These are phyloP conservation scores for Exophiala sp. DNA, from an alignment of 2,329 filamentous ascomycete species.

Conservation along the genomic window DNA sequence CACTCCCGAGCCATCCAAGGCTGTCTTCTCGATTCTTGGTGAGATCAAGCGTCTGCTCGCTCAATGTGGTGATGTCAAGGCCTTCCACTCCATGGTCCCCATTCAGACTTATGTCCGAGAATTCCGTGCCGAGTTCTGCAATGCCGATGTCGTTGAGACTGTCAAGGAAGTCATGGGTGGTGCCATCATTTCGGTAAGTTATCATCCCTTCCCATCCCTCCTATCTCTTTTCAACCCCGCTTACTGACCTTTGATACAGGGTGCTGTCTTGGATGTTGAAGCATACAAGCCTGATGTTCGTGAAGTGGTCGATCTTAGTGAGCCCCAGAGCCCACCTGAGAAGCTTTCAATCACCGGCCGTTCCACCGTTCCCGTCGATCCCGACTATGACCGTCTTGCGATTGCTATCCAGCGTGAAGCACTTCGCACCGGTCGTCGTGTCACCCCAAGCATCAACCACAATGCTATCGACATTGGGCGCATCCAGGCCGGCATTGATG, in stretches of 20 bases:
- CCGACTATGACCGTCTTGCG: constrained; percentile 31
- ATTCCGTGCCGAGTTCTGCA: constrained; percentile 39
- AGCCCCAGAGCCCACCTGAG: constrained; percentile 1
- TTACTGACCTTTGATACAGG: constrained; percentile 23
- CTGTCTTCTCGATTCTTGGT: constrained; percentile 39
- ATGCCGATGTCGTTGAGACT: constrained; percentile 36
- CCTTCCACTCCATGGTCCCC: constrained; percentile 31
- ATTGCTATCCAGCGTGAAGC: constrained; percentile 18
- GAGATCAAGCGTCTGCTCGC: constrained; percentile 40
- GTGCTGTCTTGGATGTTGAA: constrained; percentile 31
- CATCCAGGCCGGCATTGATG: constrained; percentile 58
- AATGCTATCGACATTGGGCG: constrained; percentile 42
- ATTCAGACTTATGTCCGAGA: constrained; percentile 33
- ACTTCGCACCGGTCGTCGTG: constrained; percentile 18
- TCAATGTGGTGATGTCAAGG: constrained; percentile 38
- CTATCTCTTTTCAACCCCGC: background rate
- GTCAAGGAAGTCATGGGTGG: constrained; percentile 35
- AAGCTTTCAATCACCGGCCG: constrained; percentile 36
- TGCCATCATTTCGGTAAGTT: constrained; percentile 16
- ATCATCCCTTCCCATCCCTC: background rate
- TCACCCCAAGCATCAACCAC: constrained; percentile 33
- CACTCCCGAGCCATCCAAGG: constrained; percentile 2
- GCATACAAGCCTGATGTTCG: constrained; percentile 17
- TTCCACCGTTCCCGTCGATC: constrained; percentile 36
- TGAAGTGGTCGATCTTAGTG: constrained; percentile 9